phyloP scores from a whole-genome alignment of 2,329 filamentous ascomycete species.

The Monosporascus sp. region DNA sequence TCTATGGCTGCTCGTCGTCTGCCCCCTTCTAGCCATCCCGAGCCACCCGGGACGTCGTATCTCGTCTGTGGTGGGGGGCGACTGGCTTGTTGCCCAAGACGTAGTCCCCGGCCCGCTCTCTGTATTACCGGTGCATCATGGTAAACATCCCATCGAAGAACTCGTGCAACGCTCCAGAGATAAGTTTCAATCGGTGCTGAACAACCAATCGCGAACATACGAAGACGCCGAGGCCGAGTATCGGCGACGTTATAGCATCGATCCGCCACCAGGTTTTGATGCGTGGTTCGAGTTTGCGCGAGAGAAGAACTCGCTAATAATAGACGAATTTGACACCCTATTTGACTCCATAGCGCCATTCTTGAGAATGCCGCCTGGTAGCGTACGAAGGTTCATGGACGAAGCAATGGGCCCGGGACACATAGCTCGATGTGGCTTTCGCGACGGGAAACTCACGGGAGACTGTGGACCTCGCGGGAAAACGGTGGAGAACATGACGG shows the following conservation, averaged over 20 bases:
- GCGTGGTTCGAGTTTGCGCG: slow-evolving; percentile 40
- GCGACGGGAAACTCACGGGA: not conserved
- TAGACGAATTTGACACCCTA: slow-evolving; percentile 46
- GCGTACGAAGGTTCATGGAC: slow-evolving; percentile 25
- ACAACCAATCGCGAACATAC: slow-evolving; percentile 33
- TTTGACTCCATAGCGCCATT: slow-evolving; percentile 35
- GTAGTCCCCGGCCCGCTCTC: not conserved
- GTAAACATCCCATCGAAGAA: slow-evolving; percentile 31
- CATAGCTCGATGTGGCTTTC: not conserved
- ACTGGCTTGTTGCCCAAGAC: not conserved
- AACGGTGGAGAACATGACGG: not conserved
- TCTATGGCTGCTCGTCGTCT: not conserved
- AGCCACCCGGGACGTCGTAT: not conserved
- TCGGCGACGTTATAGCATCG: slow-evolving; percentile 33
- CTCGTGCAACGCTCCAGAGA: slow-evolving; percentile 23
- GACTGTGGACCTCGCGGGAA: not conserved
- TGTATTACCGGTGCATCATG: not conserved
- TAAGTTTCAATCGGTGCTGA: slow-evolving; percentile 26
- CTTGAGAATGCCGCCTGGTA: slow-evolving; percentile 29
- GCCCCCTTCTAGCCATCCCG: not conserved
- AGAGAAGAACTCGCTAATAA: slow-evolving; percentile 35
- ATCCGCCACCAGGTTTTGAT: slow-evolving; percentile 42
- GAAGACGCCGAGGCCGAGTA: slow-evolving; percentile 36
- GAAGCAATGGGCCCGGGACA: not conserved
- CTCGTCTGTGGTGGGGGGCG: not conserved